Conservation (phyloP, 208 protist species). For the Wallacemonas sp. region DNA sequence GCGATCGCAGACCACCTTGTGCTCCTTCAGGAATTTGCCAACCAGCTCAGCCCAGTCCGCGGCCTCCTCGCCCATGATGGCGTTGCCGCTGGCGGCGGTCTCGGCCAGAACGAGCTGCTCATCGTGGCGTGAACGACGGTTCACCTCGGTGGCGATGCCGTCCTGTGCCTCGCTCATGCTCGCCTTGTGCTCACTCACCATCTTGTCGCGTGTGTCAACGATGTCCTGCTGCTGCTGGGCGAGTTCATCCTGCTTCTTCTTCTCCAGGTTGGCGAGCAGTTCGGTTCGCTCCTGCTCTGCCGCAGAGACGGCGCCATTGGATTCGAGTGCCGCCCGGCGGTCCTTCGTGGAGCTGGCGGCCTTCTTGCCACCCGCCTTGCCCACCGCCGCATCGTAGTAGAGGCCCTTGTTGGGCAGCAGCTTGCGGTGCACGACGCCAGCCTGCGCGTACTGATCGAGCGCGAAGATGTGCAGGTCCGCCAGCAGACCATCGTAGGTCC, state of each 20-base stretch:
- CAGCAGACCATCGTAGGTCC: conserved; percentile 61
- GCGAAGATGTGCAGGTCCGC: conserved; percentile 79
- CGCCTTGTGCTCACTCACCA: conserved; percentile 33
- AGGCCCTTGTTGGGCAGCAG: conserved; percentile 48
- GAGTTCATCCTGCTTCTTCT: conserved; percentile 42
- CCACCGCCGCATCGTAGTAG: conserved; percentile 53
- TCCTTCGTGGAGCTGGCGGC: conserved; percentile 19
- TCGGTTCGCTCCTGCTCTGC: conserved; percentile 57
- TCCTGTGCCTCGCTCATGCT: conserved; percentile 47
- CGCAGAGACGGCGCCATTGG: conserved; percentile 36
- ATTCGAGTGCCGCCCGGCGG: conserved; percentile 36
- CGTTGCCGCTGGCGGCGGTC: conserved; percentile 33
- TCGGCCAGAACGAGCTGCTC: conserved; percentile 39
- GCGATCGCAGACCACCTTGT: conserved; percentile 30
- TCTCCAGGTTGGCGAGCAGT: conserved; percentile 33
- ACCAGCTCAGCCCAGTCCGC: conserved; percentile 41
- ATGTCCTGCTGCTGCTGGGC: conserved; percentile 22
- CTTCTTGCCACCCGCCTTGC: conserved; percentile 34
- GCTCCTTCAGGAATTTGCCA: conserved; percentile 36
- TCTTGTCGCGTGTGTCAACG: conserved; percentile 38
- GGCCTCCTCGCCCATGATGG: conserved; percentile 53
- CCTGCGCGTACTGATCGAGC: conserved; percentile 35
- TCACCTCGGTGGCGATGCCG: conserved; percentile 29
- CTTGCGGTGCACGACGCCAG: conserved; percentile 53
- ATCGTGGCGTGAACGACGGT: conserved; percentile 20